Conservation (phyloP, 73 alveolate genomes). For the Paramecium sonneborni region DNA sequence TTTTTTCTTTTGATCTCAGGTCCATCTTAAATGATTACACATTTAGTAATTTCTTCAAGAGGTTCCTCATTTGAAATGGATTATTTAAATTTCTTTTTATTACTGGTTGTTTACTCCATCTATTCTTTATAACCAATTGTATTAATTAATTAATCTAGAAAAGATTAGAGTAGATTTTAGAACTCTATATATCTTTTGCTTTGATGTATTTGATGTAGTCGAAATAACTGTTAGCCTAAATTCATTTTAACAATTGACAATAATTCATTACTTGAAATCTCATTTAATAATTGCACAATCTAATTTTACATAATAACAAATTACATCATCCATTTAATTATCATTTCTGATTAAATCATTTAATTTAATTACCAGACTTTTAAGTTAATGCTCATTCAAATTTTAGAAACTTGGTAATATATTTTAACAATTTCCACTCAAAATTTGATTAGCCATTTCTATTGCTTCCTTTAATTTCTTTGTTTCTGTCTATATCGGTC, state of each 20-base stretch:
- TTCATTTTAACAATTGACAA: not conserved
- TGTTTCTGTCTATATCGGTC: not conserved
- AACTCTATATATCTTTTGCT: not conserved
- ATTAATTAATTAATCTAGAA: not conserved
- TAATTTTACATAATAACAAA: not conserved
- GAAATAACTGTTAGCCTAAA: not conserved
- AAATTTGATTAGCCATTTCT: not conserved
- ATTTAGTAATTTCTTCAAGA: constrained; percentile 36
- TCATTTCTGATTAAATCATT: not conserved
- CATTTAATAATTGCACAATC: not conserved
- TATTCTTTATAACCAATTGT: not conserved
- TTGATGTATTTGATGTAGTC: not conserved
- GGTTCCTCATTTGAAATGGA: not conserved
- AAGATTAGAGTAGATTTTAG: not conserved
- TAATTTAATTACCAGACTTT: not conserved
- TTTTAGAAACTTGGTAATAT: not conserved
- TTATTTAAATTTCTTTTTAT: not conserved
- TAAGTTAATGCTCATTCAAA: not conserved
- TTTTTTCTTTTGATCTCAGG: not conserved
- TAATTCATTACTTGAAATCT: not conserved
- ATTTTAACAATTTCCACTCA: not conserved
- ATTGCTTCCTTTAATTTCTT: constrained; percentile 50
- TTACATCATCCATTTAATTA: not conserved
- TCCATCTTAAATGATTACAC: not conserved
- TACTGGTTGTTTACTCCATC: not conserved